A percentile compares a stretch with the other conserved stretches of the same genome.
phyloP scores from a whole-genome alignment of 2,329 filamentous ascomycete species.

The Pseudogymnoascus sp. region DNA sequence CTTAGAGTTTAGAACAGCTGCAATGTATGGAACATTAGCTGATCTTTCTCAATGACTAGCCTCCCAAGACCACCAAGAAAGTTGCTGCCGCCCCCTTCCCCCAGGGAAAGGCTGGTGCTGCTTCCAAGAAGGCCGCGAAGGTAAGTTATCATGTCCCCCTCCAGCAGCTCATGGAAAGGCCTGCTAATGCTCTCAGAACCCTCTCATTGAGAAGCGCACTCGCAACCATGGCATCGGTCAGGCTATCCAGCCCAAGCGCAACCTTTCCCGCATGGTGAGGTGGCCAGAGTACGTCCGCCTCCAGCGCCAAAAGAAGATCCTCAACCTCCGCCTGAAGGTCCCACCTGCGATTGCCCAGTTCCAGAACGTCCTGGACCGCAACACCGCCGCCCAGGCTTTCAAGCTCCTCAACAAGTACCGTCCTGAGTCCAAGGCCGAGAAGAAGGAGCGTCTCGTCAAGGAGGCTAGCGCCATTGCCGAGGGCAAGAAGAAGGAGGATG shows the following conservation, averaged over 20 bases:
- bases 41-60: slow-evolving; percentile 46
- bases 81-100: slow-evolving; percentile 94
- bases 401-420: slow-evolving; percentile 99
- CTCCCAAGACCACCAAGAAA: slow-evolving; percentile 98
- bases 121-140: slow-evolving; percentile 91
- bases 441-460: slow-evolving; percentile 98
- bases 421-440: slow-evolving; percentile 97
- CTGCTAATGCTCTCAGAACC: slow-evolving; percentile 57
- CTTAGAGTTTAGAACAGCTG: slow-evolving; percentile 88
- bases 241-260: slow-evolving; percentile 94
- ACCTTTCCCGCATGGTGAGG: slow-evolving; percentile 97
- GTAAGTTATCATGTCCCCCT: slow-evolving; percentile 50
- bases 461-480: slow-evolving; percentile 96
- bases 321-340: slow-evolving; percentile 97
- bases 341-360: slow-evolving; percentile 96
- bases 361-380: slow-evolving; percentile 92
- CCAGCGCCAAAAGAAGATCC: slow-evolving; percentile 77
- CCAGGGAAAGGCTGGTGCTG: slow-evolving; percentile 73
- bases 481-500: slow-evolving; percentile 99
- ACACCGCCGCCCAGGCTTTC: slow-evolving; percentile 93
- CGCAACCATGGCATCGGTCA: slow-evolving; percentile 98
- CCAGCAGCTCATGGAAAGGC: neutral
- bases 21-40: slow-evolving; percentile 63
- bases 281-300: slow-evolving; percentile 99
- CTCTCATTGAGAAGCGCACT: slow-evolving; percentile 95